Evolutionary conservation across 2,329 filamentous ascomycete species (phyloP).

Genomic region (Neonectria punicea): DNA sequence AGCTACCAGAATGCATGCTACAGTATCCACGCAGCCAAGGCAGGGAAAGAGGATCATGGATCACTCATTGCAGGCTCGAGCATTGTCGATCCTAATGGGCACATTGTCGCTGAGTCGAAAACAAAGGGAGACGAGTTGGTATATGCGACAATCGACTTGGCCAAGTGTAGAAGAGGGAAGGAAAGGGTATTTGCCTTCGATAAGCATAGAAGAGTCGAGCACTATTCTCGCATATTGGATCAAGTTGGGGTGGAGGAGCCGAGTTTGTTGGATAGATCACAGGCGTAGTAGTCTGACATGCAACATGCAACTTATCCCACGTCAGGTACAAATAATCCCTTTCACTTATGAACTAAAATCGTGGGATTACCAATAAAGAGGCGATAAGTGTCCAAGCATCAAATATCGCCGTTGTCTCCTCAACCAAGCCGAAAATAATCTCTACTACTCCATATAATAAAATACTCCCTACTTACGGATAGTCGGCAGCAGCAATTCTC

Average conservation of each 20-base stretch:
- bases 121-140: constrained; percentile 61
- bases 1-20: constrained; percentile 65
- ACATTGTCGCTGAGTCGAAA: constrained; percentile 59
- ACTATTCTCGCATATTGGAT: constrained; percentile 52
- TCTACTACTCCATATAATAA: background rate
- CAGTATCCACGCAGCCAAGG: constrained; percentile 60
- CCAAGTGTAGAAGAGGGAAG: constrained; percentile 58
- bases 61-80: constrained; percentile 59
- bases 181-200: constrained; percentile 58
- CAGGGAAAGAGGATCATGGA: constrained; percentile 57
- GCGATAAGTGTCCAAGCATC: too few relatives aligned
- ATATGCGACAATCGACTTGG: constrained; percentile 60
- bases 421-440: background rate
- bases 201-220: constrained; percentile 54
- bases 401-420: too few relatives aligned
- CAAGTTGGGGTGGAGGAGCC: constrained; percentile 50
- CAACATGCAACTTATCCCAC: too few relatives aligned
- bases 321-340: too few relatives aligned
- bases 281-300: background rate
- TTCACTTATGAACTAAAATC: too few relatives aligned
- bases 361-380: too few relatives aligned
- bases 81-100: constrained; percentile 60
- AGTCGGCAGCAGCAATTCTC: constrained; percentile 5
- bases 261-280: background rate
- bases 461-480: background rate